Base-by-base conservation (phyloP, 306 rosid genomes). In the Aeschynomene evenia region DNA sequence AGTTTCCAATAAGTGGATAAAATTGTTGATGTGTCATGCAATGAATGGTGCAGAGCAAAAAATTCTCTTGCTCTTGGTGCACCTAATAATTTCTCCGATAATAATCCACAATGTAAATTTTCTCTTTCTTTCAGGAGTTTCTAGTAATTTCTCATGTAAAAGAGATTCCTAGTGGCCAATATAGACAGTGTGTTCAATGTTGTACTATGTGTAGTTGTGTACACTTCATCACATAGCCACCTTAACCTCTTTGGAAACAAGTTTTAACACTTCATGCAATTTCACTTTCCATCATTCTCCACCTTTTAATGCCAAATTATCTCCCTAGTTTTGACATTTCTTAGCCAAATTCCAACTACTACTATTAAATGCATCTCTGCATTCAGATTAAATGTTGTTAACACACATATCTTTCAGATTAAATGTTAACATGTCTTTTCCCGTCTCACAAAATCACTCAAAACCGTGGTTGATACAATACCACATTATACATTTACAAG, bases 401-500 rank as follows among this genome's bases (percentile, higher is more conserved):
- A n/a, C n/a, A n/a, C n/a, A 1, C 26, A 46, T 36, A 11, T 19
- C 39, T 40, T 37, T 8, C 49, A 40, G 36, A 43, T 23, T 45
- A 58, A 0, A 22, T 39, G 29, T 19, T 4, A 29, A 1, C 26
- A 46, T 36, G 14, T 19, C 39, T 40, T 37, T 8, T 19, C 50
- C 34, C 36, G 71, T 20, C 74, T 4, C 65, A 28, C 53, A 63
- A 29, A 49, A 31, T 63, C 34, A 62, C 21, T 52, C 31, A 20
- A 23, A 7, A 68, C 48, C 56, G 79, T 81, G 86, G 82, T 49
- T 37, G 54, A 59, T 48, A 64, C 2, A 6, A 19, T 53, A 72
- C 73, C 86, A 63, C 86, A 81, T 84, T 54, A 65, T 63, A 28
- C 5, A 16, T 1, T 8, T 46, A 37, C 45, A 7, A 75, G 7